Conservation (phyloP, 1,284 basidiomycete genomes). For the Ustilago xerochloae region DNA sequence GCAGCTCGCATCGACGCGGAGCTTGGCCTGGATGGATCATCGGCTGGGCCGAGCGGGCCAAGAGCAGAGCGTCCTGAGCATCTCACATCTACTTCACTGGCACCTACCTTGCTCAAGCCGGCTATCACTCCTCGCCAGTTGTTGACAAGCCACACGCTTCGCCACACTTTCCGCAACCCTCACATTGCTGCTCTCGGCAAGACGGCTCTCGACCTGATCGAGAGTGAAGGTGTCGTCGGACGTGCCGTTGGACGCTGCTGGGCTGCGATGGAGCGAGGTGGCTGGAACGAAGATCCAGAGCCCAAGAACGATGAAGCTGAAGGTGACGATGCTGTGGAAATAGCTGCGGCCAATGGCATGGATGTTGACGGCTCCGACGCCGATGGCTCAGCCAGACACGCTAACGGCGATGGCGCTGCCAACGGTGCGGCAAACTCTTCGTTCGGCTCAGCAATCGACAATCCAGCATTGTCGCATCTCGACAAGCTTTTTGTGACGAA, state of each 20-base stretch:
- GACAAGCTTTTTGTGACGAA: conserved; percentile 65
- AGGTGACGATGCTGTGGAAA: conserved; percentile 1
- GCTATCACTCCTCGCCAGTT: conserved; percentile 59
- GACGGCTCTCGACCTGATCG: conserved; percentile 65
- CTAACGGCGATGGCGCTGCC: conserved; percentile 1
- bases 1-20: conserved; percentile 48
- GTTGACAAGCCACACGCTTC: conserved; percentile 62
- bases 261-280: conserved; percentile 60
- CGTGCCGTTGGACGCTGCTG: conserved; percentile 64
- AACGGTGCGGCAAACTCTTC: conserved; percentile 11
- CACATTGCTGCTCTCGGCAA: conserved; percentile 65
- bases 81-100: conserved; percentile 59
- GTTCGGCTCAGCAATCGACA: conserved; percentile 42
- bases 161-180: conserved; percentile 66
- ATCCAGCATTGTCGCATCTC: conserved; percentile 60
- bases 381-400: conserved; percentile 13
- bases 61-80: conserved; percentile 29
- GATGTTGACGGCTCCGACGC: conserved; percentile 26
- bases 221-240: conserved; percentile 63
- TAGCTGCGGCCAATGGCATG: conserved; percentile 47
- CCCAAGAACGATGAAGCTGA: conserved; percentile 27
- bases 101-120: conserved; percentile 64
- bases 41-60: conserved; percentile 7
- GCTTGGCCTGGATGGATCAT: conserved; percentile 36
- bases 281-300: conserved; percentile 47